Evolutionary conservation across 345 rosid species (phyloP), one percentile per base, ranked within the genome.

Genomic region (Hirschfeldia incana): DNA sequence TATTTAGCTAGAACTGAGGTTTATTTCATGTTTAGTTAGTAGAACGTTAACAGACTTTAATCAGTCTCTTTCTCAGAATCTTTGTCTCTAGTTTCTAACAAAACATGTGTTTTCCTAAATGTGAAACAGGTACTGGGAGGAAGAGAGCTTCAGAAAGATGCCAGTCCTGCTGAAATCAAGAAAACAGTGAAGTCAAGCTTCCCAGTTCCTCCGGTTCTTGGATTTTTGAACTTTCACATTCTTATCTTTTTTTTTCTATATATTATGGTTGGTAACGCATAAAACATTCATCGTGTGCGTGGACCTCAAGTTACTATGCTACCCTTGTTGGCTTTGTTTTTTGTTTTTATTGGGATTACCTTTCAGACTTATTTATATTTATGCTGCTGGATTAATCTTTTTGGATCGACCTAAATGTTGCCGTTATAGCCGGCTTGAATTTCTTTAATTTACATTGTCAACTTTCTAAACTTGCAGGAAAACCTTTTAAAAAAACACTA

Each of bases 71-170:
- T 1, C 39, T 71, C 32, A 37, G 27, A 10, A 64, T 55, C 33
- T 72, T 65, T 26, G 49, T 71, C 49, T 34, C 34, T 29, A 9
- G 57, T 37, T 46, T 53, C 76, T 77, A 28, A 77, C 66, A 29
- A 53, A 63, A 70, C 71, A 37, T 5, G 49, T 70, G 59, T 37
- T 13, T 69, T 21, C 6, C 4, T 42, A 16, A 42, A 29, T 64
- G 76, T 78, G 76, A 49, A 55, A 59, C 63, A 72, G 72, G 73
- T 72, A 78, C 68, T 12, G 60, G 37, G 72, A 72, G n/a, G 49
- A 33, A 61, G 70, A 70, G 21, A 30, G 58, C 37, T 27, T 17
- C n/a, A 63, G 2, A 69, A 60, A 34, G 67, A 76, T 16, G 46
- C 46, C 65, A 66, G 65, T 70, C 26, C 33, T 51, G 33, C 55